Evolutionary conservation across 2,329 filamentous ascomycete genomes (phyloP).

Genomic region (Venturia carpophila): DNA sequence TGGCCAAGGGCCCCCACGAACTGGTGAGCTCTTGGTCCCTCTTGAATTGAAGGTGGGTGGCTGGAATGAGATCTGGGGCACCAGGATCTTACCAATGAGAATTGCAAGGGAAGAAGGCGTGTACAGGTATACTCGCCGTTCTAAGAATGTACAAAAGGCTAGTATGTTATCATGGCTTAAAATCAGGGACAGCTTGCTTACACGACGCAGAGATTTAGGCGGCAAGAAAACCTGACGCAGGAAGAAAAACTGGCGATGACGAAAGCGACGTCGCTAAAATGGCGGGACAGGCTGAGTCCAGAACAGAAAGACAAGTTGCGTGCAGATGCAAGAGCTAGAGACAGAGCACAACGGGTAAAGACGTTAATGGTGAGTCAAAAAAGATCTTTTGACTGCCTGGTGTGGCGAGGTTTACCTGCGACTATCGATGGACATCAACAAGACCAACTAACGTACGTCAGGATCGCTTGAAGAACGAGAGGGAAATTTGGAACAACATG

Average conservation of each 20-base stretch:
- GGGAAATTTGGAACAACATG: not conserved
- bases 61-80: slow-evolving; percentile 60
- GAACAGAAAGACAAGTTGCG: not conserved
- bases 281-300: not conserved
- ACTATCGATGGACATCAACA: not conserved
- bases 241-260: not conserved
- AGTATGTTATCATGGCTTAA: not conserved
- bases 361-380: not conserved
- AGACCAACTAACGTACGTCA: not conserved
- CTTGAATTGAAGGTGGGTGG: slow-evolving; percentile 48
- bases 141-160: not conserved
- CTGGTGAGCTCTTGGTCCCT: slow-evolving; percentile 56
- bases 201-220: not conserved
- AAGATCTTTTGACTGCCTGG: not conserved
- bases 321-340: not conserved
- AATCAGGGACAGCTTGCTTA: not conserved
- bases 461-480: not conserved
- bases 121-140: not conserved
- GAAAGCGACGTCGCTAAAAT: not conserved
- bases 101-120: not conserved
- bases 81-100: slow-evolving; percentile 1
- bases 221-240: not conserved
- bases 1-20: slow-evolving; percentile 53
- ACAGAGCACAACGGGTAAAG: not conserved
- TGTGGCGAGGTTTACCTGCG: not conserved